Evolutionary conservation across 164 flowering plant genomes (phyloP).

Genomic region (Dillenia suffruticosa): DNA sequence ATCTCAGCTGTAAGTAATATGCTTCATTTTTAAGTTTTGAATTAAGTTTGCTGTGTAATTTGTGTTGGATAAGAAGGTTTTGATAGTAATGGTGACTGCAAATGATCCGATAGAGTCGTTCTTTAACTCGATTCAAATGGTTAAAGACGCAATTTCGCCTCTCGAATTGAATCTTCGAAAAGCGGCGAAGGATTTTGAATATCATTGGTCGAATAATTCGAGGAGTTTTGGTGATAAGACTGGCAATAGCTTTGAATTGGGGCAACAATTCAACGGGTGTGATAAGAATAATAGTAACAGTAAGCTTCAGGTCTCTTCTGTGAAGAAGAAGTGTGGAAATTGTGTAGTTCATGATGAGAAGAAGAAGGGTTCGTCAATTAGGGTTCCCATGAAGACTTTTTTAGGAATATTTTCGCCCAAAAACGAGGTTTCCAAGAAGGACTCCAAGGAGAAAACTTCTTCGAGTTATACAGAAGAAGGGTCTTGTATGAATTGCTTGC

Average conservation of each 20-base stretch:
- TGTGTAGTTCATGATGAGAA: slow-evolving; percentile 38
- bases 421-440: slow-evolving; percentile 24
- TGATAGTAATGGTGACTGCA: slow-evolving; percentile 39
- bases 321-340: slow-evolving; percentile 34
- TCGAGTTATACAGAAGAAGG: slow-evolving; percentile 26
- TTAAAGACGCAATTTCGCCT: slow-evolving; percentile 62
- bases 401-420: slow-evolving; percentile 40
- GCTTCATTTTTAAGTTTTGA: no score
- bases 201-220: slow-evolving; percentile 26
- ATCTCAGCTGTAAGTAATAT: no score
- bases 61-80: background rate
- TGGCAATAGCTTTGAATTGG: slow-evolving; percentile 3
- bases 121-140: slow-evolving; percentile 56
- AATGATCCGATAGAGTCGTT: slow-evolving; percentile 76
- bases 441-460: slow-evolving; percentile 26
- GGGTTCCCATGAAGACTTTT: slow-evolving; percentile 47
- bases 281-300: slow-evolving; percentile 7
- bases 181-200: slow-evolving; percentile 68
- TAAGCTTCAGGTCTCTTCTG: slow-evolving; percentile 14
- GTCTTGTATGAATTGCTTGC: slow-evolving; percentile 65
- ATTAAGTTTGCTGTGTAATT: no score
- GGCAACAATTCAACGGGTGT: slow-evolving; percentile 11
- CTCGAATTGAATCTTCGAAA: slow-evolving; percentile 61
- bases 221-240: slow-evolving; percentile 13
- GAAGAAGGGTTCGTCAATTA: slow-evolving; percentile 42